Base-by-base conservation (phyloP, 495 filamentous ascomycete species). In the Baudoinia panamericana region DNA sequence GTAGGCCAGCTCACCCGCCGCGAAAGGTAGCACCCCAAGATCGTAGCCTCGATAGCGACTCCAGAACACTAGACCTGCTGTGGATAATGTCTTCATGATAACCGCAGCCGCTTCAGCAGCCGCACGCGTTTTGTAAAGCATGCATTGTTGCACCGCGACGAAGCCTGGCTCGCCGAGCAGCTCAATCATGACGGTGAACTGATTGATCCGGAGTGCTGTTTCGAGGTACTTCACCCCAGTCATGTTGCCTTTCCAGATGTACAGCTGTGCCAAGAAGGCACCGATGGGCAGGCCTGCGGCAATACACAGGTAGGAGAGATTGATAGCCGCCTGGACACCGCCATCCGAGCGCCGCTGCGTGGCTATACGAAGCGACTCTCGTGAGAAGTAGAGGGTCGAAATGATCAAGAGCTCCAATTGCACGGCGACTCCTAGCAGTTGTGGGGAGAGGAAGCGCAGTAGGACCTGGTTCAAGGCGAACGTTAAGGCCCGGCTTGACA, bases 351-450 rank as follows among this genome's bases (percentile, higher is more conserved):
- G 81, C 43, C 88, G 71, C 58, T 94, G 87, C 25, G 93, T 70
- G 3, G 86, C 85, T 17, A 85, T 75, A 13, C 90, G 73, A 29
- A 96, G 63, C 39, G 78, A 83, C 61, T 99, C 90, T 22, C 90
- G 69, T 0, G 90, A 82, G 49, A 96, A 96, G 57, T 85, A 94
- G 2, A 96, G 66, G 9, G 92, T 76, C 2, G 83, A 79, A 21
- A 87, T 77, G 41, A 83, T 83, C 58, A 82, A 93, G 1, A 96
- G 72, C 45, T 99, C 90, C 3, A 96, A 71, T 56, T 93, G 92
- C 2, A 84, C 74, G 1, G 86, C 81, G 20, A 90, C 68, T 3
- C 86, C 90, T 1, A 96, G 69, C 0, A 86, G 66, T 29, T 79
- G 70, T 0, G 90, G 87, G 0, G 85, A 88, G 16, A 96, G 63